A percentile compares a stretch with the other conserved stretches of the same genome.
These are phyloP conservation scores for Heliamphora pulchella DNA, from an alignment of 179 eudicot species.

Conservation along the genomic window DNA sequence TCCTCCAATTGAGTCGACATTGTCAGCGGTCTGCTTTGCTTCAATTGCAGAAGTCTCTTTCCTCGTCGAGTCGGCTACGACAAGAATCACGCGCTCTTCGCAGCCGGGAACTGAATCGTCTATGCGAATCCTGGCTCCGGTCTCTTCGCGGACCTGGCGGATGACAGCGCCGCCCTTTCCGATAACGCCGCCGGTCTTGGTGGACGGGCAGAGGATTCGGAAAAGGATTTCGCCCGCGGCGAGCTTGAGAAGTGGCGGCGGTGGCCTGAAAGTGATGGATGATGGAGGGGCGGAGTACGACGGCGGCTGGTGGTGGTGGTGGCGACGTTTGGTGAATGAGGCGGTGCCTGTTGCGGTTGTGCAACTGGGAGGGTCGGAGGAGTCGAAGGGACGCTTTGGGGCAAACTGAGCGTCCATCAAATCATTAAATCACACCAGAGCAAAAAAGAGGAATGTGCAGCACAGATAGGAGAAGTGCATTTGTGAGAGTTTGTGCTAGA, in stretches of 20 bases:
- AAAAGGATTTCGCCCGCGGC: slow-evolving; percentile 26
- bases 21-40: slow-evolving; percentile 2
- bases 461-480: no score
- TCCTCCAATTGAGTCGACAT: neutral
- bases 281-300: neutral
- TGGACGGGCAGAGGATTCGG: slow-evolving; percentile 47
- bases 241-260: slow-evolving; percentile 10
- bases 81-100: slow-evolving; percentile 45
- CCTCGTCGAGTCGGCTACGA: slow-evolving; percentile 22
- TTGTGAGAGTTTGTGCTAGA: no score
- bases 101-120: slow-evolving; percentile 30
- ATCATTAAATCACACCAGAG: neutral
- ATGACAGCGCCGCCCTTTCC: slow-evolving; percentile 49
- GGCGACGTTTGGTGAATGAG: no score
- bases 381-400: slow-evolving; percentile 4
- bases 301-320: slow-evolving; percentile 6
- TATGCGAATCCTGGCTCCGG: slow-evolving; percentile 50
- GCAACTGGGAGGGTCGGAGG: slow-evolving; percentile 23
- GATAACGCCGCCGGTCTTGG: slow-evolving; percentile 39
- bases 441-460: neutral
- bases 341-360: slow-evolving; percentile 16
- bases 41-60: neutral
- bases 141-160: slow-evolving; percentile 43
- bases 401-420: slow-evolving; percentile 9
- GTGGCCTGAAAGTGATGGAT: slow-evolving; percentile 1